Evolutionary conservation across 2,329 filamentous ascomycete species (phyloP), one percentile per base, ranked within the genome.

Genomic region (Dothistroma septosporum): DNA sequence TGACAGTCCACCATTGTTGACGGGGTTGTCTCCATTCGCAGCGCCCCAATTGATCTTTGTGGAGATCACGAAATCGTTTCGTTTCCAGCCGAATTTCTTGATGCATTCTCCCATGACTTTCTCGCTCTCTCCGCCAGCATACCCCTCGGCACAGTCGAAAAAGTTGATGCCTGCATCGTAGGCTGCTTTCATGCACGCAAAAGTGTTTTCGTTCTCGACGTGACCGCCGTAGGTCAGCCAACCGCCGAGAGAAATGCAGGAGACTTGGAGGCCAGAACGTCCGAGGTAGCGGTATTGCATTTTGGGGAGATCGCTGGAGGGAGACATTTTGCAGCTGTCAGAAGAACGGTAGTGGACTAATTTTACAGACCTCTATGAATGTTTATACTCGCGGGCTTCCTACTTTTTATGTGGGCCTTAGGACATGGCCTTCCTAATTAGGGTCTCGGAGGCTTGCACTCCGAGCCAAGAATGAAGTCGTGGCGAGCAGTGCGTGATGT

Each of bases 251-350:
- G 77, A 80, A 61, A 82, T 72, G 62, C 80, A 74, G n/a, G 77
- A 80, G 31, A 81, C 79, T 71, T 81, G 81, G 37, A 82, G 73
- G 57, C 79, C 79, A 47, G 75, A 75, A 4, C 77, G 77, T n/a
- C 77, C 78, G 9, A 80, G 73, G 65, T 78, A 74, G 63, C 78
- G 76, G 69, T 50, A 50, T 28, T 50, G 47, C 47, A 50, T 50
- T 31, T 50, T 28, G 21, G 47, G 47, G 5, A 50, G 47, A 11
- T 50, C 47, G 12, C 10, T 50, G 14, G 47, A 21, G 12, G 21
- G 8, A n/a, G 47, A 12, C 47, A 50, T 50, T 3, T 50, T 50
- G 24, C 24, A 28, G 24, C 24, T 28, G 24, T 28, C 3, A 28
- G 24, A 28, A 28, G 24, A 28, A 3, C 6, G 24, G 24, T 28